Base-by-base conservation (phyloP, 352 stramenopile genomes). In the Aphanomyces stellatus region DNA sequence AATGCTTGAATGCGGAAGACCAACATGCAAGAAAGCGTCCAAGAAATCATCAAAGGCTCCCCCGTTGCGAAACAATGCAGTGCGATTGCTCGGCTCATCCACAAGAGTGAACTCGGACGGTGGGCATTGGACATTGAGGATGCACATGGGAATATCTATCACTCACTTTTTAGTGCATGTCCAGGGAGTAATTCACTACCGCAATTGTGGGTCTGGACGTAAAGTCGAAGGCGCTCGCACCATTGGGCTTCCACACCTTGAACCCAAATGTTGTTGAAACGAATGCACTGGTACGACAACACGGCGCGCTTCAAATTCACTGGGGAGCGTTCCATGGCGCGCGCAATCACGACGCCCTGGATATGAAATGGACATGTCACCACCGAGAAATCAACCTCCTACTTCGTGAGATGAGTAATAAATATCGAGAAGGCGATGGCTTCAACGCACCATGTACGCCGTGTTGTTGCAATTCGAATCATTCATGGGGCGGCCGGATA, bases 61-160 rank as follows among this genome's bases (percentile, higher is more conserved):
- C 19, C 73, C 74, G n/a, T 51, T 40, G 43, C 75, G 84, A 30
- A 89, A 78, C 28, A 74, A 62, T 2, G 77, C 57, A 11, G 27
- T 30, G 22, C 49, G 49, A 22, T 8, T n/a, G 22, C 31, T 34
- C 42, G 65, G 65, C 13, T 70, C 72, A 35, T 57, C 56, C 30
- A 69, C 69, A 27, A 76, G 31, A 3, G 81, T 80, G 41, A 76
- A 81, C 19, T 85, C 70, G 10, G 74, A 37, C 2, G 31, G 33
- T 25, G 69, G 35, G 43, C 51, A 69, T n/a, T 69, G 48, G 19
- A 94, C 51, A 70, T 91, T 90, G 56, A 92, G 48, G 6, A 94
- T 76, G 59, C 90, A 88, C 37, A 92, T 85, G 13, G 80, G 81
- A 35, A 91, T 86, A 10, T 76, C 85, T 93, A 31, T 8, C 43